Evolutionary conservation across 2,329 filamentous ascomycete genomes (phyloP).

Genomic region (Arthroderma sp.): DNA sequence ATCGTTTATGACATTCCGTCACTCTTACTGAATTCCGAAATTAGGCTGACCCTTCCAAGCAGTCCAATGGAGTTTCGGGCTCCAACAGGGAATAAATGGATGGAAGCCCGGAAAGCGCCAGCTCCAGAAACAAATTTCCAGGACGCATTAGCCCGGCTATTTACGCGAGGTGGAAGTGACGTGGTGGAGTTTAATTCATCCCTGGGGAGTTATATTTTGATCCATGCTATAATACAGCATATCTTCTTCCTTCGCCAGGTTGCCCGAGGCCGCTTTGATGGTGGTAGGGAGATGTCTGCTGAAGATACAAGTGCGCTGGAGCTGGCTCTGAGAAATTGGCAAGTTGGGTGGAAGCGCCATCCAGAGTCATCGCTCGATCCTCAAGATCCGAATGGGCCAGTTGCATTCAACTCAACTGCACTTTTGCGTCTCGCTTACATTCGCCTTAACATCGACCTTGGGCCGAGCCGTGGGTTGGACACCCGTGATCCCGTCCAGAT

Average conservation of each 20-base stretch:
- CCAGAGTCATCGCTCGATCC: constrained; percentile 42
- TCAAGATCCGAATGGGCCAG: constrained; percentile 38
- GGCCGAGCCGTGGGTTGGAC: constrained; percentile 34
- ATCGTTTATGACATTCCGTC: constrained; percentile 52
- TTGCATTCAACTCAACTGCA: constrained; percentile 40
- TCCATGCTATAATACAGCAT: constrained; percentile 42
- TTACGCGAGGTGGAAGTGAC: constrained; percentile 14
- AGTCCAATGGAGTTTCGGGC: constrained; percentile 4
- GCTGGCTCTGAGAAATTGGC: constrained; percentile 37
- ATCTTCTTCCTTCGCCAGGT: constrained; percentile 41
- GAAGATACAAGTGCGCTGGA: constrained; percentile 36
- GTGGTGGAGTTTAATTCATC: constrained; percentile 22
- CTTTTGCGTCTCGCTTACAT: constrained; percentile 36
- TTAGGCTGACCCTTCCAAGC: constrained; percentile 42
- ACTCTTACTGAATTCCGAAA: constrained; percentile 41
- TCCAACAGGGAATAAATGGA: constrained; percentile 2
- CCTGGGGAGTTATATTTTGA: constrained; percentile 41
- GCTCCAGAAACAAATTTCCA: constrained; percentile 28
- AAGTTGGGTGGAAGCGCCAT: constrained; percentile 39
- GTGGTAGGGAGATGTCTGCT: constrained; percentile 29
- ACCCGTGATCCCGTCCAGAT: constrained; percentile 35
- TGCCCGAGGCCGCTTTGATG: constrained; percentile 29
- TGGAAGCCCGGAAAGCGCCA: constrained; percentile 1
- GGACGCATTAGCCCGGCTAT: constrained; percentile 32
- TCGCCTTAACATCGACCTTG: constrained; percentile 34